phyloP scores from a whole-genome alignment of 2,329 filamentous ascomycete species.

The Basipetospora chlamydospora region DNA sequence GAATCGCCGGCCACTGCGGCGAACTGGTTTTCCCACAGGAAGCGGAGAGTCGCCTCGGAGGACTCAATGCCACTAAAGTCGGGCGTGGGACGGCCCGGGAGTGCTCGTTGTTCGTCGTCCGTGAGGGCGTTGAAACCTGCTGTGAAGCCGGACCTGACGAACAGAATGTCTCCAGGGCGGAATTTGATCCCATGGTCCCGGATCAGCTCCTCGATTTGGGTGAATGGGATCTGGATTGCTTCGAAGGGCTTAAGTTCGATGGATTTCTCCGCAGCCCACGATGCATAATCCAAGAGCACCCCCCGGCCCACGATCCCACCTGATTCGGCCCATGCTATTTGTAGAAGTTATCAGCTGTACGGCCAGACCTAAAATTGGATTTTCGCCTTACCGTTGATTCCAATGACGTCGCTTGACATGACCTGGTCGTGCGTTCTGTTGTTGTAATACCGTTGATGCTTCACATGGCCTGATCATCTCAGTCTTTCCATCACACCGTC shows the following conservation, averaged over 20 bases:
- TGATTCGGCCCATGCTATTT: conserved; percentile 1
- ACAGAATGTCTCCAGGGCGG: conserved; percentile 34
- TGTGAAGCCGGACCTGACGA: conserved; percentile 23
- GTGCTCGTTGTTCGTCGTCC: background rate
- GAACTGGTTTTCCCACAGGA: conserved; percentile 3
- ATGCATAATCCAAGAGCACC: conserved; percentile 34
- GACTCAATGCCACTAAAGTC: conserved; percentile 2
- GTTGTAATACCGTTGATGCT: conserved; percentile 1
- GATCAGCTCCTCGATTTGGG: conserved; percentile 18
- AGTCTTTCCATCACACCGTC: background rate
- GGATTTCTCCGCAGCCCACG: conserved; percentile 23
- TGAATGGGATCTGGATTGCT: conserved; percentile 19
- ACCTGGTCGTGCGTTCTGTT: conserved; percentile 1
- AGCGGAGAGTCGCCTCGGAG: conserved; percentile 4
- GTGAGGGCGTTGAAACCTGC: background rate
- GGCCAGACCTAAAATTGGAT: too few relatives aligned
- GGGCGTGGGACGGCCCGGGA: background rate
- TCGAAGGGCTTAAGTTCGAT: conserved; percentile 26
- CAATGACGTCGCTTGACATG: background rate
- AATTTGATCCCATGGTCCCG: conserved; percentile 27
- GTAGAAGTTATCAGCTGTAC: background rate
- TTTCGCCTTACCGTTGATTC: background rate
- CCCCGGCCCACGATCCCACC: conserved; percentile 24
- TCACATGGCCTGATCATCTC: background rate
- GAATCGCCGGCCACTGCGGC: conserved; percentile 1